These are phyloP conservation scores for Arachnopeziza araneosa DNA, from an alignment of 2,329 filamentous ascomycete species.

Conservation along the genomic window DNA sequence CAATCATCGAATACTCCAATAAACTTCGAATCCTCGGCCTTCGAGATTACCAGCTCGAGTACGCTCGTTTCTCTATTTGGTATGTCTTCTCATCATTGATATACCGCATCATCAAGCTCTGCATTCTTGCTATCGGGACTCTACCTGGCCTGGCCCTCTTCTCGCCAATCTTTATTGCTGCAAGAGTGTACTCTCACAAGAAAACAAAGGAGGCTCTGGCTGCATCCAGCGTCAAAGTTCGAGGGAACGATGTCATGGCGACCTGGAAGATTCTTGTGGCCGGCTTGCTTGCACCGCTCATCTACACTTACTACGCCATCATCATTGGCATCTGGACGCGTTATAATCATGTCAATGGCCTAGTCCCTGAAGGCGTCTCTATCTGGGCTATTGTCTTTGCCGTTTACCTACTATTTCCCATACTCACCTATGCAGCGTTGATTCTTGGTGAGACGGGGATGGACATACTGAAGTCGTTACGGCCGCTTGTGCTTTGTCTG, in stretches of 20 bases:
- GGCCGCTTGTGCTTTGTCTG: conserved; percentile 76
- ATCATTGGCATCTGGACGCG: conserved; percentile 68
- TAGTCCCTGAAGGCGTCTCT: conserved; percentile 63
- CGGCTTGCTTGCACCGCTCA: conserved; percentile 69
- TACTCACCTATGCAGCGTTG: conserved; percentile 82
- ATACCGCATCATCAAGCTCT: conserved; percentile 73
- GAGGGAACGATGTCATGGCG: conserved; percentile 82
- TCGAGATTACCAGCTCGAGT: conserved; percentile 88
- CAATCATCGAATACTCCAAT: conserved; percentile 61
- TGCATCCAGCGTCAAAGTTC: conserved; percentile 81
- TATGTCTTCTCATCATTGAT: conserved; percentile 70
- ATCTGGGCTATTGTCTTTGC: conserved; percentile 34
- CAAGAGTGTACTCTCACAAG: conserved; percentile 68
- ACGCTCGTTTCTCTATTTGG: conserved; percentile 72
- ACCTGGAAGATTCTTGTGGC: conserved; percentile 90
- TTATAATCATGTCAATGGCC: conserved; percentile 70
- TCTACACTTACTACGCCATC: conserved; percentile 78
- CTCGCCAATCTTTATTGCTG: conserved; percentile 77
- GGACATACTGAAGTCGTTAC: conserved; percentile 91
- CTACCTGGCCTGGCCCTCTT: conserved; percentile 84
- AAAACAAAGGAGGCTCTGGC: conserved; percentile 77
- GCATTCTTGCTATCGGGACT: conserved; percentile 70
- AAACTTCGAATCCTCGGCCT: conserved; percentile 78
- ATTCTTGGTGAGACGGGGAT: conserved; percentile 92
- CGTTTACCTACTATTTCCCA: conserved; percentile 69